Evolutionary conservation across 2,329 filamentous ascomycete species (phyloP), one percentile per base, ranked within the genome.

Genomic region (Aureobasidium uvarum): DNA sequence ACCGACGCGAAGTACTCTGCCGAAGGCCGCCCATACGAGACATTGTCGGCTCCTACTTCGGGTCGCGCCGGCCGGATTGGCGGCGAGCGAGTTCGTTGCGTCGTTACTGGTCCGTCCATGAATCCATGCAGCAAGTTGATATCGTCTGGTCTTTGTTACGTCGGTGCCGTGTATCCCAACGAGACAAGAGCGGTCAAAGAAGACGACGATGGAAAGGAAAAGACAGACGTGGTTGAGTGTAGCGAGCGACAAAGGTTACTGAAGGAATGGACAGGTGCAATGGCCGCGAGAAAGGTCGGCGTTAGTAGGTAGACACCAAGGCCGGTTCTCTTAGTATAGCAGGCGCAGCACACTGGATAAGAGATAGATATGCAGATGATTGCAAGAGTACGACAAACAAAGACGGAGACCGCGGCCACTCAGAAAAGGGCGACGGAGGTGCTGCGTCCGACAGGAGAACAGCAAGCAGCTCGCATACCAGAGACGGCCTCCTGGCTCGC

Each of bases 51-150:
- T 20, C n/a, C 48, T 38, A 33, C 38, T 13, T 43, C 60, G 7
- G 60, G 25, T 54, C 60, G 60, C 39, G 60, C 60, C 41, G 60
- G 60, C 39, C 60, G 60, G 2, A 63, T 46, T 8, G 60, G 60
- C 48, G 60, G 60, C 48, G 60, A 52, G 46, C 60, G 60, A 25
- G 48, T 52, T 36, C 60, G 46, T 25, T 38, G 45, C 20, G 60
- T 52, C 25, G 60, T 54, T 52, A 43, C 60, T 63, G 60, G 43
- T 52, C 38, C 60, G 48, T 52, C 60, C 60, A 63, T 63, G 39
- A 39, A 54, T 63, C 60, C 60, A 63, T 63, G 25, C 60, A 63
- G 48, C 11, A 14, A 20, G 4, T 16, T 38, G 31, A 23, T 2
- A 14, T 39, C 45, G 23, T 39, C 31, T n/a, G 38, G 31, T 23